These are phyloP conservation scores for Pulveroboletus frians DNA, from an alignment of 768 basidiomycete genomes.

Conservation along the genomic window DNA sequence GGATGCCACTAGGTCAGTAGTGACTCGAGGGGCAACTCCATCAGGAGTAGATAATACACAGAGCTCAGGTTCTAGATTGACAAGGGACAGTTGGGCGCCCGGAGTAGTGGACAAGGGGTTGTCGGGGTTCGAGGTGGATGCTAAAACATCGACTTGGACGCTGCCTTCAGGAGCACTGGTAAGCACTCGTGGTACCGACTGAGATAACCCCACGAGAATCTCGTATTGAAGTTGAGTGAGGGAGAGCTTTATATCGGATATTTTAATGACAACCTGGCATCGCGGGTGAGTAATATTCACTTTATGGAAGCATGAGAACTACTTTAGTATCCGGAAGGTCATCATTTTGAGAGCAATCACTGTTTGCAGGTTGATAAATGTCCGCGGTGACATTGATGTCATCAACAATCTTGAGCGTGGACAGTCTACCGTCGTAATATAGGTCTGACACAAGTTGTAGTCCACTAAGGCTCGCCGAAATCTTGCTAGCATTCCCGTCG, in stretches of 20 bases:
- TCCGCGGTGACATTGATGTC: slow-evolving; percentile 75
- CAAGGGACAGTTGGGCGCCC: slow-evolving; percentile 2
- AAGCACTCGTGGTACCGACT: slow-evolving; percentile 66
- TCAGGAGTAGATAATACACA: slow-evolving; percentile 26
- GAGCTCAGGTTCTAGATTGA: slow-evolving; percentile 53
- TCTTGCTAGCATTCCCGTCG: slow-evolving; percentile 49
- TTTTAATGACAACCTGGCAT: slow-evolving; percentile 57
- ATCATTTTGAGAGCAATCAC: slow-evolving; percentile 47
- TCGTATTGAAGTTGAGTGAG: slow-evolving; percentile 82
- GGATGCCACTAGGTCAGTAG: slow-evolving; percentile 67
- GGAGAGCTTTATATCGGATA: slow-evolving; percentile 81
- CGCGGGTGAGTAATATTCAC: slow-evolving; percentile 4
- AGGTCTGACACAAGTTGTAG: slow-evolving; percentile 78
- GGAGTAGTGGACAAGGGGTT: background rate
- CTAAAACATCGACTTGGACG: slow-evolving; percentile 25
- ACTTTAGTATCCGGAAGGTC: slow-evolving; percentile 75
- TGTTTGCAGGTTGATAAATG: slow-evolving; percentile 55
- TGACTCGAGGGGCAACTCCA: slow-evolving; percentile 46
- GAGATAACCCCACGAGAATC: slow-evolving; percentile 59
- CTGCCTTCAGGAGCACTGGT: slow-evolving; percentile 41
- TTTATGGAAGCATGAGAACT: slow-evolving; percentile 8
- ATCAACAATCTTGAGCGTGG: slow-evolving; percentile 81
- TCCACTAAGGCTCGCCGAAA: slow-evolving; percentile 71
- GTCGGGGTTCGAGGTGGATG: slow-evolving; percentile 12
- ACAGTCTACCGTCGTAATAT: slow-evolving; percentile 41